Evolutionary conservation across 2,329 filamentous ascomycete genomes (phyloP).

Genomic region (Laburnicola sp.): DNA sequence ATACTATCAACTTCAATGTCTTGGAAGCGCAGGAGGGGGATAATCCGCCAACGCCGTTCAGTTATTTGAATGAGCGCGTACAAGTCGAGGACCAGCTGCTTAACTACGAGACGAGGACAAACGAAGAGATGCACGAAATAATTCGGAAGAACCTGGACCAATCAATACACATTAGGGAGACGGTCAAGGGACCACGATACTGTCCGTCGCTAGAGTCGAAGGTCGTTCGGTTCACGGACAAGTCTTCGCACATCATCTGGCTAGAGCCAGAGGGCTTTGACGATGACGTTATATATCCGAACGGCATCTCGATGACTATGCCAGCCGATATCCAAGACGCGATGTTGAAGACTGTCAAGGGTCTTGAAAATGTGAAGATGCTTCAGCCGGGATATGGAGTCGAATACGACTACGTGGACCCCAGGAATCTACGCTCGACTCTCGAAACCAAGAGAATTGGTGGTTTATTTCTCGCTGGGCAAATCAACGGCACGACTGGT

Average conservation of each 20-base stretch:
- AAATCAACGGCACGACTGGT: conserved; percentile 97
- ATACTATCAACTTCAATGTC: conserved; percentile 75
- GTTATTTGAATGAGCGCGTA: conserved; percentile 80
- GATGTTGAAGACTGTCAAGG: conserved; percentile 82
- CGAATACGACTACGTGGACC: conserved; percentile 98
- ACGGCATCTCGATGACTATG: conserved; percentile 96
- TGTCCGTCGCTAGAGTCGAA: conserved; percentile 96
- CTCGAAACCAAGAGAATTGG: conserved; percentile 90
- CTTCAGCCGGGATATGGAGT: conserved; percentile 95
- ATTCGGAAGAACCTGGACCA: conserved; percentile 90
- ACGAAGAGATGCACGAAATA: conserved; percentile 77
- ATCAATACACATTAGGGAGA: conserved; percentile 93
- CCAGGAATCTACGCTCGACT: conserved; percentile 81
- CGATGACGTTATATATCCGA: conserved; percentile 89
- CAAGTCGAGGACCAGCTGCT: conserved; percentile 77
- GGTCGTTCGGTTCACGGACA: conserved; percentile 82
- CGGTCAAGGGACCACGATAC: conserved; percentile 90
- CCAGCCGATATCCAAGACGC: conserved; percentile 83
- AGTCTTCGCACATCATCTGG: conserved; percentile 86
- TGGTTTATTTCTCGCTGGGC: conserved; percentile 88
- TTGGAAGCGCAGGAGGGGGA: conserved; percentile 80
- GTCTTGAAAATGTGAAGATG: conserved; percentile 87
- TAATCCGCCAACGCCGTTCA: conserved; percentile 84
- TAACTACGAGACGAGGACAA: conserved; percentile 89
- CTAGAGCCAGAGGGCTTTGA: conserved; percentile 95